Evolutionary conservation across 108 stramenopile species (phyloP).

Genomic region (Cyclotella distinguenda): DNA sequence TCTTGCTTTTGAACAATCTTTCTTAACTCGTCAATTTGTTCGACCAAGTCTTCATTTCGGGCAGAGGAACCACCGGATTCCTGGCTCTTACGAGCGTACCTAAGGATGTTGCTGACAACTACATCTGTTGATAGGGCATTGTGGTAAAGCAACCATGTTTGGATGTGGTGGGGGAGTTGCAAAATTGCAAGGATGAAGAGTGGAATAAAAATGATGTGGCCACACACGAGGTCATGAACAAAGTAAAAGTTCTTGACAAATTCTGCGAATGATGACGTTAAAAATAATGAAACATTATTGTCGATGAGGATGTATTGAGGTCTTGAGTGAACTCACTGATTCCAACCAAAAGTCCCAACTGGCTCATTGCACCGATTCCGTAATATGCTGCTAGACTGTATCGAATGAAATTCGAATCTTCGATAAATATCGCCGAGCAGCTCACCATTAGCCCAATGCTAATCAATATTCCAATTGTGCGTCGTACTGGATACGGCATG

Average conservation of each 20-base stretch:
- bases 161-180: conserved; percentile 83
- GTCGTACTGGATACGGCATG: conserved; percentile 79
- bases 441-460: conserved; percentile 69
- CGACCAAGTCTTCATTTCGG: conserved; percentile 73
- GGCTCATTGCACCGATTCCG: conserved; percentile 73
- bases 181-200: conserved; percentile 84
- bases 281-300: neutral
- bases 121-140: conserved; percentile 94
- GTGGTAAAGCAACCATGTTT: conserved; percentile 98
- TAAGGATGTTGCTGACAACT: conserved; percentile 95
- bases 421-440: conserved; percentile 63
- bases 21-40: conserved; percentile 87
- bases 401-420: conserved; percentile 84
- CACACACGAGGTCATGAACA: conserved; percentile 93
- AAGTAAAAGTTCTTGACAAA: conserved; percentile 84
- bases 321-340: conserved; percentile 76
- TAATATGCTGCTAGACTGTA: conserved; percentile 93
- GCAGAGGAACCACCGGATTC: conserved; percentile 76
- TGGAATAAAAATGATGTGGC: conserved; percentile 91
- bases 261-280: conserved; percentile 16
- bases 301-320: neutral
- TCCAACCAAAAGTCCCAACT: conserved; percentile 80
- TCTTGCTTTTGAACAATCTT: conserved; percentile 86
- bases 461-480: conserved; percentile 79
- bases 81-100: conserved; percentile 89